Conservation (phyloP, 371 early-diverging fungal genomes). For the Apophysomyces trapeziformis region DNA sequence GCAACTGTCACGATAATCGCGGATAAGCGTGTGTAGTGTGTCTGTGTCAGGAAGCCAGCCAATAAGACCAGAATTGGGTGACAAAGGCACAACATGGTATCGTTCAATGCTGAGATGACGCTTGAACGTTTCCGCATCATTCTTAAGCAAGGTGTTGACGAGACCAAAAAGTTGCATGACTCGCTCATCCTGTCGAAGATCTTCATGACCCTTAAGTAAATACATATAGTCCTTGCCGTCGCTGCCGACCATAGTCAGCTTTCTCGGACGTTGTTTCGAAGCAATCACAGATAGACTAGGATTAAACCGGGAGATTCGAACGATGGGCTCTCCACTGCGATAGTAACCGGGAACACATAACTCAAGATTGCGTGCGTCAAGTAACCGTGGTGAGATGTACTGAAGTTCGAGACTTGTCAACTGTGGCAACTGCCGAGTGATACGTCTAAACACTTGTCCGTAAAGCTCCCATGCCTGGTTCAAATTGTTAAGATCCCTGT, state of each 20-base stretch:
- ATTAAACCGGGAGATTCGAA: constrained; percentile 86
- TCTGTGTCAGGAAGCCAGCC: constrained; percentile 98
- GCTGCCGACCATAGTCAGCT: constrained; percentile 83
- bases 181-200: constrained; percentile 98
- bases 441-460: constrained; percentile 86
- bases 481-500: constrained; percentile 80
- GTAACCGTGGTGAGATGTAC: constrained; percentile 89
- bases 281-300: constrained; percentile 86
- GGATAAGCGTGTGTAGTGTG: constrained; percentile 90
- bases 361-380: constrained; percentile 85
- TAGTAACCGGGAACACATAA: constrained; percentile 95
- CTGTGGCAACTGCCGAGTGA: constrained; percentile 84
- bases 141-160: constrained; percentile 88
- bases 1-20: constrained; percentile 87
- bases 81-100: constrained; percentile 95
- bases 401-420: constrained; percentile 87
- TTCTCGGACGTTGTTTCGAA: constrained; percentile 94
- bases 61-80: constrained; percentile 95
- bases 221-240: constrained; percentile 94
- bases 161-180: constrained; percentile 99
- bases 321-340: constrained; percentile 84
- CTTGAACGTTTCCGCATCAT: constrained; percentile 92
- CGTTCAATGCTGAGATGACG: constrained; percentile 92
- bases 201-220: constrained; percentile 97
- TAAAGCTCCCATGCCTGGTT: constrained; percentile 98